phyloP scores from a whole-genome alignment of 768 basidiomycete species.

The Mrakia gelida region DNA sequence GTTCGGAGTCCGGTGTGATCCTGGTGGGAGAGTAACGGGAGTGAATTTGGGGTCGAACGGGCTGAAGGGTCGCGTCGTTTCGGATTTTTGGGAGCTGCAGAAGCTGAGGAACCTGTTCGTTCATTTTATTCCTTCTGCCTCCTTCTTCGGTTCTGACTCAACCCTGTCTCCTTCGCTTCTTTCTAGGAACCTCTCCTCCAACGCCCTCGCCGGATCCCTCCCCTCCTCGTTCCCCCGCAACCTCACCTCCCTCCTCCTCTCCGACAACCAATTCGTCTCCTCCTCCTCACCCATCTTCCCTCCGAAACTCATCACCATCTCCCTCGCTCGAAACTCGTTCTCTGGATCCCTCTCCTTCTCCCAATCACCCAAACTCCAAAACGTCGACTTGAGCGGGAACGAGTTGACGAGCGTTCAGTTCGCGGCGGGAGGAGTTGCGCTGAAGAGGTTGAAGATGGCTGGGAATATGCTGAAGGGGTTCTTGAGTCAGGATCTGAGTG shows the following conservation, averaged over 20 bases:
- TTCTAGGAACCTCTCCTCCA: not conserved
- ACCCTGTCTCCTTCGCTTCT: not conserved
- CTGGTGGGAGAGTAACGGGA: not conserved
- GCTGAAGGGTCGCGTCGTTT: not conserved
- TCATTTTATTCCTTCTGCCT: not conserved
- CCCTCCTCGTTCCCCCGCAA: not conserved
- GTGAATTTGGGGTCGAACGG: not conserved
- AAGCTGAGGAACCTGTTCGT: conserved; percentile 3
- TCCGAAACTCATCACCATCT: not conserved
- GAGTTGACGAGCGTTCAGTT: not conserved
- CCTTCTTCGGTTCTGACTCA: not conserved
- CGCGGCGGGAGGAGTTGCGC: not conserved
- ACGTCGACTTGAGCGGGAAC: not conserved
- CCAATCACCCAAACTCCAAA: not conserved
- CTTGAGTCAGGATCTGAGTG: not conserved
- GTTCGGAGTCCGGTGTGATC: not conserved
- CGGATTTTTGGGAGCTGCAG: not conserved
- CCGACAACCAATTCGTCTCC: not conserved
- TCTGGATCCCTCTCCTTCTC: not conserved
- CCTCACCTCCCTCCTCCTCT: not conserved
- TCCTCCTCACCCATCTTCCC: not conserved
- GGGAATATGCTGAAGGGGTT: not conserved
- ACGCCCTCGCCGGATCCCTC: not conserved
- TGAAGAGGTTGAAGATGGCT: not conserved
- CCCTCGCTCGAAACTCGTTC: not conserved